Evolutionary conservation across 2,329 filamentous ascomycete genomes (phyloP).

Genomic region (Furcasterigmium sp.): DNA sequence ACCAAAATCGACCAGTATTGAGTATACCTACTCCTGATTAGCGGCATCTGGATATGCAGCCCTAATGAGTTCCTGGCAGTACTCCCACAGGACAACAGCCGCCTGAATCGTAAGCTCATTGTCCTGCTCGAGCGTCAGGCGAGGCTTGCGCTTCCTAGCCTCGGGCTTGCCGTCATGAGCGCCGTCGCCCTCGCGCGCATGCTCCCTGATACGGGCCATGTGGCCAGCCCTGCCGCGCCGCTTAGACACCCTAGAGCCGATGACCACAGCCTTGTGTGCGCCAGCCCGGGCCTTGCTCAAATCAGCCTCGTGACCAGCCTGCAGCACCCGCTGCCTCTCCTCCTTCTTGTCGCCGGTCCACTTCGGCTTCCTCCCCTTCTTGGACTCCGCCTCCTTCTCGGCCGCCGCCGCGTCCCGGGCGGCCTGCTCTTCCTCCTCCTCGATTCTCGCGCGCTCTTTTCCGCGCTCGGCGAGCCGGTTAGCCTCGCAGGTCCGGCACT

Average conservation of each 20-base stretch:
- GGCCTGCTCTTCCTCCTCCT: not conserved
- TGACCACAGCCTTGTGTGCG: no score
- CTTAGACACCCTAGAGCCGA: no score
- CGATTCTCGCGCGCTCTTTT: not conserved
- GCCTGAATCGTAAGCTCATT: not conserved
- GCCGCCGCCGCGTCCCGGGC: not conserved
- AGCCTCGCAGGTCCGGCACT: conserved; percentile 1
- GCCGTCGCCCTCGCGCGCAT: not conserved
- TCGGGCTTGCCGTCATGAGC: not conserved
- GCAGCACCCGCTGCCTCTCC: not conserved
- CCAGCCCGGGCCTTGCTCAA: no score
- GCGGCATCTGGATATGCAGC: no score
- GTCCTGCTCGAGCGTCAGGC: not conserved
- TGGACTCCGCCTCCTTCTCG: conserved; percentile 10
- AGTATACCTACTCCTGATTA: no score
- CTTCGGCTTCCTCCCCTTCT: conserved; percentile 17
- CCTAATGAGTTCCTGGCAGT: not conserved
- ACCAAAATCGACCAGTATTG: no score
- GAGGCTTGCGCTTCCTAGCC: not conserved
- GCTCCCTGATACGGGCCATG: no score
- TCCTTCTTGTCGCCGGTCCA: conserved; percentile 10
- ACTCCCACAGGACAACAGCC: not conserved
- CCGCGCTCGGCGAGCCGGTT: not conserved
- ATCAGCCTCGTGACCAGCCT: no score
- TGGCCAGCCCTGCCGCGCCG: no score